Percentiles rank a stretch among this genome's conserved stretches.
These are phyloP conservation scores for Helianthus annuus DNA, from an alignment of 129 eudicot species.

Conservation along the genomic window DNA sequence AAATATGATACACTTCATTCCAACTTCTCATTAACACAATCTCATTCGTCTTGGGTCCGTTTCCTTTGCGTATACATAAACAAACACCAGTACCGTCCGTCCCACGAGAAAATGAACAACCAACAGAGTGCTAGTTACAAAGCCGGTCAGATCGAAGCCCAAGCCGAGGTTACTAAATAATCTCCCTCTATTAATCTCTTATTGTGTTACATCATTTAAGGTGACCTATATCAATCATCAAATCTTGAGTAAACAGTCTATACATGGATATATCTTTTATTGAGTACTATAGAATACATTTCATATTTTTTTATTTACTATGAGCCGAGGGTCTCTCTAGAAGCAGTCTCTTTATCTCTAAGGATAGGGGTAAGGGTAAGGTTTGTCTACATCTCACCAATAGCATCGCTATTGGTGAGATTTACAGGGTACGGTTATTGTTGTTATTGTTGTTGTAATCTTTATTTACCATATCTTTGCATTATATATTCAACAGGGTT, in stretches of 20 bases:
- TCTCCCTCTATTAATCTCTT: background rate
- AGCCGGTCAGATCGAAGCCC: slow-evolving; percentile 62
- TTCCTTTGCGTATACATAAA: background rate
- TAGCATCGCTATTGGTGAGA: too few relatives aligned
- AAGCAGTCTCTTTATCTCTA: too few relatives aligned
- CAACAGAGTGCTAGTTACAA: slow-evolving; percentile 39
- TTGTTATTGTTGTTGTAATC: too few relatives aligned
- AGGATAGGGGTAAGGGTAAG: too few relatives aligned
- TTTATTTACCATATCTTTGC: too few relatives aligned
- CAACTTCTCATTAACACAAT: slow-evolving; percentile 23
- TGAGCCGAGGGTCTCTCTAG: too few relatives aligned
- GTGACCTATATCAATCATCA: background rate
- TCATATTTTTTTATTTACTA: too few relatives aligned
- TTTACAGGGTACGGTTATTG: too few relatives aligned
- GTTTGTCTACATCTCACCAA: too few relatives aligned
- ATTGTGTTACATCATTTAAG: background rate
- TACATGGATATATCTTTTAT: background rate
- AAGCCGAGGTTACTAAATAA: slow-evolving; percentile 45
- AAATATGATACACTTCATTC: background rate
- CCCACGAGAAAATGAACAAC: slow-evolving; percentile 32
- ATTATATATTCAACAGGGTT: too few relatives aligned
- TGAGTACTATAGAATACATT: background rate
- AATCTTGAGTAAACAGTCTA: background rate
- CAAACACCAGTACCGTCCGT: background rate
- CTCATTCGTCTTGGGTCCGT: background rate